Evolutionary conservation across 768 basidiomycete genomes (phyloP), one percentile per base, ranked within the genome.

Genomic region (Tylopilus intermedius): DNA sequence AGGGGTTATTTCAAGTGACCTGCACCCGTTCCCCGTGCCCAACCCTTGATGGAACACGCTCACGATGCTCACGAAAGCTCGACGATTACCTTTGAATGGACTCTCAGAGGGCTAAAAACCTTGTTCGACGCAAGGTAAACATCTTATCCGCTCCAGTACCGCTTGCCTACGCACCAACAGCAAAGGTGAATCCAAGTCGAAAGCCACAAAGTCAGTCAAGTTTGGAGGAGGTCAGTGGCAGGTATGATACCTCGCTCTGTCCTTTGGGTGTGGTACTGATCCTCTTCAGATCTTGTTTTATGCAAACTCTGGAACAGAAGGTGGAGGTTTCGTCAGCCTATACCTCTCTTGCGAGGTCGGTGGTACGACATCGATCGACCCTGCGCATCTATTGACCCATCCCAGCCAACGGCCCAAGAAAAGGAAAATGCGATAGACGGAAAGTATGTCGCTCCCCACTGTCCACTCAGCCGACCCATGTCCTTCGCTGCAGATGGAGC

Each of bases 281-380:
- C 14, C n/a, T 37, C 0, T 11, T 49, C 59, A 91, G 82, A 83
- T 91, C 42, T 67, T 94, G 43, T 91, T 91, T 71, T 94, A 93
- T 64, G 78, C 90, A 5, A 92, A 90, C 64, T 84, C 88, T 38
- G 88, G 89, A 0, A 79, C 77, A 18, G 72, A 76, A n/a, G 77
- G 78, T 40, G 78, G 80, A 45, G 74, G 72, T 2, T 87, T 78
- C 61, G 78, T 90, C 30, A 88, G 87, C 66, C 63, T 93, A 39
- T 92, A 90, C 67, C 76, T 93, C 22, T 86, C 86, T 9, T 90
- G 90, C 55, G 88, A 91, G 73, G 90, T 90, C 52, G 48, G 81
- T 62, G 64, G 15, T 4, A n/a, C 27, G 26, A 15, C 3, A 10
- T 18, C 15, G 11, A 43, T 30, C 35, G n/a, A n/a, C 40, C 1